Conservation (phyloP, 2,329 filamentous ascomycete species). For the Aciculosporium take region DNA sequence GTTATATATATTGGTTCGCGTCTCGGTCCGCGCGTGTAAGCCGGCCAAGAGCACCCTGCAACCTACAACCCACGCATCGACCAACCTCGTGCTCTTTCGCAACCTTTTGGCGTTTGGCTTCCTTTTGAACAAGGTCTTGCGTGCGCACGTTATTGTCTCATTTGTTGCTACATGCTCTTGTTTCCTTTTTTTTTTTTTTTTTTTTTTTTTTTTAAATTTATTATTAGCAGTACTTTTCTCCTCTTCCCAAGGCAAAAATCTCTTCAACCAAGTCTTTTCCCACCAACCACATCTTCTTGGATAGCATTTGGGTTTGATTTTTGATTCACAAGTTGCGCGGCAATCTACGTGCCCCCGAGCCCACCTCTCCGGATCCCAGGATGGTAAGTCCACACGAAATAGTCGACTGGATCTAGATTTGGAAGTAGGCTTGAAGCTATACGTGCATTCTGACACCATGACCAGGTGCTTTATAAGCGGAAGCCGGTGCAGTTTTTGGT, state of each 20-base stretch:
- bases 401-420: neutral
- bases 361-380: slow-evolving; percentile 1
- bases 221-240: no score
- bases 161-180: neutral
- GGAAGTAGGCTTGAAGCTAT: neutral
- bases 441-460: slow-evolving; percentile 6
- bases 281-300: neutral
- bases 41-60: slow-evolving; percentile 11
- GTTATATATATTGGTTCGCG: slow-evolving; percentile 6
- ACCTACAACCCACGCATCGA: slow-evolving; percentile 4
- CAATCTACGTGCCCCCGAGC: neutral
- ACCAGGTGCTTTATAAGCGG: slow-evolving; percentile 83
- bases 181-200: no score
- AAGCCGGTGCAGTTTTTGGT: slow-evolving; percentile 81
- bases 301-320: neutral
- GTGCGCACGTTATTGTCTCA: neutral
- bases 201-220: no score
- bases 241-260: neutral
- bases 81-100: slow-evolving; percentile 1
- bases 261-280: neutral
- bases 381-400: slow-evolving; percentile 6
- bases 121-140: neutral
- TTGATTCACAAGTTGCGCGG: slow-evolving; percentile 1
- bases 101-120: neutral
- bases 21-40: slow-evolving; percentile 18